Base-by-base conservation (phyloP, 257 asterid genomes). In the Primulina huaijiensis region DNA sequence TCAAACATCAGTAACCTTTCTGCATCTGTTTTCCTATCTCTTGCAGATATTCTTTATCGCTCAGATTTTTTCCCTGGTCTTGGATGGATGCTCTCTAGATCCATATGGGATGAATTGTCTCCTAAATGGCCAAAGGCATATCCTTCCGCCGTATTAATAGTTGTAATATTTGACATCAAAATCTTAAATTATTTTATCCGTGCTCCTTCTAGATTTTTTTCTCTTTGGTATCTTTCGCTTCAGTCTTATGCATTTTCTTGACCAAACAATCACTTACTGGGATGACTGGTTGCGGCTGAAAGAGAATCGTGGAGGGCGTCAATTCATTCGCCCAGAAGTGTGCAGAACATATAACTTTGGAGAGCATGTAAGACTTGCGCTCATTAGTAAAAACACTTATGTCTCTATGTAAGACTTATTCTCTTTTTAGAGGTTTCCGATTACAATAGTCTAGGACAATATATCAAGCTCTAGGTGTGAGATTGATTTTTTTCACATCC, bases 71-170 rank as follows among this genome's bases (percentile, higher is more conserved):
- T 94, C 80, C 99, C 99, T 43, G 99, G 99, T 77, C 99, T 94
- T 64, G 99, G 99, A 59, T 94, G 99, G 99, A 94, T 94, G 99
- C 96, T 91, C 17, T 68, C 97, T 60, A 89, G 70, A 75, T 87
- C 97, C 74, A 89, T 83, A 25, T 94, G 99, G 99, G 90, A 89
- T 76, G 99, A 94, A 78, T 77, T 94, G 76, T 91, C 99, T 74
- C 97, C 99, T 43, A 94, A 94, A 84, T 94, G 99, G 99, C 99
- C 99, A 17, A 91, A 94, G 78, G 99, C 99, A 91, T 94, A 94
- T 94, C 99, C 99, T 93, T 85, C 66, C 77, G 25, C 64, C 74
- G 35, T 72, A 67, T 71, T 58, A 65, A 67, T n/a, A 57, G 37
- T 57, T 31, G 57, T 77, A 52, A 58, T 68, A 67, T 60, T 58